Percentiles rank a stretch among this genome's conserved stretches.
Evolutionary conservation across 208 protist species (phyloP).

Genomic region (Leishmania lainsoni): DNA sequence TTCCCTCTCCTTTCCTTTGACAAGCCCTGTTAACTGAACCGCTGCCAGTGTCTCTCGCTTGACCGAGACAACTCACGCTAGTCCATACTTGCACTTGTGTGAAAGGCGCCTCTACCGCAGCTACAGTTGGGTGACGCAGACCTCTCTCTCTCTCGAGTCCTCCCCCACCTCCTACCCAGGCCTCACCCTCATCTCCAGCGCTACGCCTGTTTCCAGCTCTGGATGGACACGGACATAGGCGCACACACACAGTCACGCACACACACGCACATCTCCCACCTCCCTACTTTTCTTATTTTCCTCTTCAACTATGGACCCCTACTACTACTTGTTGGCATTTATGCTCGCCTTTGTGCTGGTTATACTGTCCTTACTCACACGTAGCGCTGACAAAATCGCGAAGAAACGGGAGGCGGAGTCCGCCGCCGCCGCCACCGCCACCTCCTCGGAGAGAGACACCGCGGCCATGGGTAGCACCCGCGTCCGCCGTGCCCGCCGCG

Average conservation of each 20-base stretch:
- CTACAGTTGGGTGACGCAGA: neutral
- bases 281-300: neutral
- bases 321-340: slow-evolving; percentile 39
- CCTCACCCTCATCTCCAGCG: neutral
- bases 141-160: neutral
- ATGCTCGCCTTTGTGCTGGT: slow-evolving; percentile 29
- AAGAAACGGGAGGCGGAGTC: slow-evolving; percentile 31
- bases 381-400: slow-evolving; percentile 26
- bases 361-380: slow-evolving; percentile 24
- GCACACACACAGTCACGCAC: neutral
- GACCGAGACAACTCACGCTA: neutral
- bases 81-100: neutral
- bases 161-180: neutral
- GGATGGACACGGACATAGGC: neutral
- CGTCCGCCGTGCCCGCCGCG: slow-evolving; percentile 30
- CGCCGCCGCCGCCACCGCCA: neutral
- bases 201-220: neutral
- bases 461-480: slow-evolving; percentile 26
- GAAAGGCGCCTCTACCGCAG: neutral
- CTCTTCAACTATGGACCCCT: slow-evolving; percentile 26
- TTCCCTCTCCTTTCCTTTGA: neutral
- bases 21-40: no score
- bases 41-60: neutral
- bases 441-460: neutral
- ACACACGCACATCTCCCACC: neutral